Base-by-base conservation (phyloP, 2,329 filamentous ascomycete species). In the Colletotrichum magnum region DNA sequence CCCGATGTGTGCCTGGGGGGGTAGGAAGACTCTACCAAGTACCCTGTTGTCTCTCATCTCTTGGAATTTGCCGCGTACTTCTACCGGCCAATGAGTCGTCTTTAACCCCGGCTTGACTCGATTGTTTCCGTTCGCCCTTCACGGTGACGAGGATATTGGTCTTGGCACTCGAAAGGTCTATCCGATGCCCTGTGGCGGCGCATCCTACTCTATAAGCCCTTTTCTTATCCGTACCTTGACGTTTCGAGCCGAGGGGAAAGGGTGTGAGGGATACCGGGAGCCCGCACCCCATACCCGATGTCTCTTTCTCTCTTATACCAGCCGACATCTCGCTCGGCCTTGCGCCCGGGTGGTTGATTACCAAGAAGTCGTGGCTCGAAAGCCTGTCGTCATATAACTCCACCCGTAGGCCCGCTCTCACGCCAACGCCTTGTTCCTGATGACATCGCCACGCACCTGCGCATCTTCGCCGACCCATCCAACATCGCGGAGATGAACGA, bases 401-500 rank as follows among this genome's bases (percentile, higher is more conserved):
- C 16, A 39, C 43, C 39, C 45, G 43, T 36, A 36, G 50, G 50
- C 56, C 53, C 45, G 32, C 32, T 6, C 32, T 36, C 18, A 50
- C 4, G 16, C 39, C 18, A 7, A n/a, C 6, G 39, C 2, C 9
- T 2, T 24, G 0, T n/a, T 6, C 43, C 21, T 26, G 16, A 66
- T 60, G 66, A 18, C 10, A 60, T 52, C 56, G 50, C 5, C 39
- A 66, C 66, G 24, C n/a, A 66, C 50, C 36, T 36, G 50, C 45
- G 43, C 16, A 64, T 21, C 68, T 63, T 58, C 54, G 54, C 41
- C 58, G 41, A 72, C 61, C 21, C 32, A 58, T 51, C 58, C 32
- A 69, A 56, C 39, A 54, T 61, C 39, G 59, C 66, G 71, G 64
- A 72, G 54, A 74, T 73, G 70, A 68, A 70, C 47, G 58, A 67